A percentile compares a stretch with the other conserved stretches of the same genome.
These are phyloP conservation scores for Eutrema salsugineum DNA, from an alignment of 441 rosid species.

Conservation along the genomic window DNA sequence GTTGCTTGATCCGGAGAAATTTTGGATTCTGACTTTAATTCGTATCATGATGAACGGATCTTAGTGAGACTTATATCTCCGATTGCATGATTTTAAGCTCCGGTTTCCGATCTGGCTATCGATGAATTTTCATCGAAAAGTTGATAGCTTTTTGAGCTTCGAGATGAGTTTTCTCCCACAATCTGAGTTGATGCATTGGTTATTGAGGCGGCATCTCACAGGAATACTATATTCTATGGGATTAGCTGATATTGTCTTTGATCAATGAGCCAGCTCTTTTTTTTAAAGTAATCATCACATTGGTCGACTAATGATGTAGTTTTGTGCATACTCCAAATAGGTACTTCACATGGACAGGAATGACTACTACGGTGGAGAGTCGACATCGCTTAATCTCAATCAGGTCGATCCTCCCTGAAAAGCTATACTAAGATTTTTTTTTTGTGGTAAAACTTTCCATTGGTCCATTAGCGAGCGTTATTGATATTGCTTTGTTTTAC, in stretches of 20 bases:
- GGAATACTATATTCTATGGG: neutral
- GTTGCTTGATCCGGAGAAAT: neutral
- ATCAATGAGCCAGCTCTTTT: neutral
- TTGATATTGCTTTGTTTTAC: conserved; percentile 18
- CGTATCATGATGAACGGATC: neutral
- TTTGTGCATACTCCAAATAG: conserved; percentile 25
- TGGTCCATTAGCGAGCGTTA: neutral
- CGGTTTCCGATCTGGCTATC: neutral
- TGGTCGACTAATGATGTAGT: neutral
- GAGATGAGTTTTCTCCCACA: neutral
- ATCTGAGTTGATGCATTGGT: too few relatives aligned
- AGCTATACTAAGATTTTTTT: neutral
- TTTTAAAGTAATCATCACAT: neutral
- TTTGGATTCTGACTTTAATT: neutral
- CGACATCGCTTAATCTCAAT: conserved; percentile 78
- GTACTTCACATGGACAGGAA: conserved; percentile 96
- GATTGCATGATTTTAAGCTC: neutral
- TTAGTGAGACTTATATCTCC: neutral
- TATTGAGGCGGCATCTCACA: too few relatives aligned
- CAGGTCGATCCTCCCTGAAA: conserved; percentile 44
- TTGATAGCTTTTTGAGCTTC: neutral
- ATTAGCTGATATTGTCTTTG: neutral
- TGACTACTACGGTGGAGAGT: conserved; percentile 93
- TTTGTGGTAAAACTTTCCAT: neutral
- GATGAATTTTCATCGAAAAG: neutral